A percentile compares a stretch with the other conserved stretches of the same genome.
These are phyloP conservation scores for Pilasporangium apinafurcum DNA, from an alignment of 352 stramenopile species.

Conservation along the genomic window DNA sequence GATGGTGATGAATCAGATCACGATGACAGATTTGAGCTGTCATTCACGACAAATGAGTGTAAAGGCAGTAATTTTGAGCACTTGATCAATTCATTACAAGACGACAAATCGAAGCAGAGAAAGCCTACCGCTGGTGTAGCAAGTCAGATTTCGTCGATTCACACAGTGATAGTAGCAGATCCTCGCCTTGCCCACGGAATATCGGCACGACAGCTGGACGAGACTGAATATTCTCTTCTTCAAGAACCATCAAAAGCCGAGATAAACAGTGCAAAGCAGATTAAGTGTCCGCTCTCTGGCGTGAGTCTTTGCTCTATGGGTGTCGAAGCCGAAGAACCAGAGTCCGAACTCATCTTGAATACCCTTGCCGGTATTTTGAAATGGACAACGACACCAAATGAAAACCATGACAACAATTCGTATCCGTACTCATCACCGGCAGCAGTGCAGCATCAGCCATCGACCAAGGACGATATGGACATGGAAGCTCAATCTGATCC, in stretches of 20 bases:
- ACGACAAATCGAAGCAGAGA: not conserved
- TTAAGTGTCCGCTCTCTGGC: conserved; percentile 54
- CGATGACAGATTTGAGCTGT: conserved; percentile 32
- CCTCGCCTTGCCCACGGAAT: conserved; percentile 15
- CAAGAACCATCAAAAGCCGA: conserved; percentile 29
- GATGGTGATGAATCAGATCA: conserved; percentile 33
- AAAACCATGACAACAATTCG: not conserved
- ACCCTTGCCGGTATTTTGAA: conserved; percentile 41
- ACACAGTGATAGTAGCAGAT: conserved; percentile 33
- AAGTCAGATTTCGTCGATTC: no score
- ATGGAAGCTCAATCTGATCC: conserved; percentile 1
- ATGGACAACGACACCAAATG: conserved; percentile 35
- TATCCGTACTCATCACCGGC: conserved; percentile 24
- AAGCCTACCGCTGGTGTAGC: not conserved
- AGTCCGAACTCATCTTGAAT: conserved; percentile 42
- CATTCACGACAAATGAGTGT: conserved; percentile 3
- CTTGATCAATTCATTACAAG: not conserved
- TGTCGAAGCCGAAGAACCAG: conserved; percentile 55
- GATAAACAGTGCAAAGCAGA: conserved; percentile 14
- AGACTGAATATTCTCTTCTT: conserved; percentile 27
- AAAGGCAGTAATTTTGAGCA: conserved; percentile 4
- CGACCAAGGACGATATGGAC: not conserved
- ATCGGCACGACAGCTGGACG: not conserved
- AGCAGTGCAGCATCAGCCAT: not conserved
- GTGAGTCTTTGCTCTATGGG: conserved; percentile 23